Base-by-base conservation (phyloP, 768 basidiomycete genomes). In the Rhodotorula kratochvilovae region DNA sequence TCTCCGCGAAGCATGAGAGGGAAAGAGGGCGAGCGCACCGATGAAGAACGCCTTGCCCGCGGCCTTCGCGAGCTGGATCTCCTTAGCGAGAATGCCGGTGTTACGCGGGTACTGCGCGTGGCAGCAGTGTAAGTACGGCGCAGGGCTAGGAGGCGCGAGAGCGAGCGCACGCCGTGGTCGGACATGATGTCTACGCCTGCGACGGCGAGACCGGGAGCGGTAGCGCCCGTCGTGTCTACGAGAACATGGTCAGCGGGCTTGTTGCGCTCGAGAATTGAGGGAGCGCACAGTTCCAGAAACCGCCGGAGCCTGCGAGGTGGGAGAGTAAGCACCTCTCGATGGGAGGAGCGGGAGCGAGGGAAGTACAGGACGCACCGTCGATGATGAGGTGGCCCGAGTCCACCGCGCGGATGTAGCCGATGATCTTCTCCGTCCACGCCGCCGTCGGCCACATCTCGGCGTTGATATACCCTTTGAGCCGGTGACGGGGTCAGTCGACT, bases 41-140 rank as follows among this genome's bases (percentile, higher is more conserved):
- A 75, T 60, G 23, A 75, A n/a, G 58, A 75, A 75, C 6, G 21
- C 45, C 67, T 75, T 75, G 39, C 12, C 16, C 2, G 27, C 25
- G 5, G 25, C 27, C n/a, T 29, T n/a, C 3, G 69, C 69, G 27
- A 71, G 54, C 5, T 36, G 5, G 23, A 62, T n/a, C 35, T 75
- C 67, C 4, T 62, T 50, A 12, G 39, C 33, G 17, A 75, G 51
- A 2, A 75, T 46, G 12, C 61, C 70, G 15, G 48, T 36, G 54
- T 71, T 68, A 12, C 73, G 66, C 3, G 73, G 73, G 48, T 75
- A 75, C 51, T 53, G 27, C 25, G 27, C 1, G 4, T 25, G 25
- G 45, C 12, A 17, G 7, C 7, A 27, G 48, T 3, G 48, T 50
- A 23, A 50, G 27, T 7, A 5, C 6, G 25, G n/a, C 27, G n/a